Evolutionary conservation across 345 rosid species (phyloP).

Genomic region (Combretum micranthum): DNA sequence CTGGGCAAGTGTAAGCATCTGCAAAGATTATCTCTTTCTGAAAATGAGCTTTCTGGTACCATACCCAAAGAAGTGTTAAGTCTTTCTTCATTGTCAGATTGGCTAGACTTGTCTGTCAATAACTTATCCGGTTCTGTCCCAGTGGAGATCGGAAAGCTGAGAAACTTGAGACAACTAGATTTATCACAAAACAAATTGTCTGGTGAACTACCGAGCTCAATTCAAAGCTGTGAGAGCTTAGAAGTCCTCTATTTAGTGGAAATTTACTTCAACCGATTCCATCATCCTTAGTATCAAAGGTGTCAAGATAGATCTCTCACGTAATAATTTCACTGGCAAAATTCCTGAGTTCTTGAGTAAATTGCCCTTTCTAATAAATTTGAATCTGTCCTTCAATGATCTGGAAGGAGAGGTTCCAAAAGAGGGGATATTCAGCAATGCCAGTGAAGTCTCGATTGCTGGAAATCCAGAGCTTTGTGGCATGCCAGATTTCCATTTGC

Average conservation of each 20-base stretch:
- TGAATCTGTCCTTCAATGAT: conserved; percentile 19
- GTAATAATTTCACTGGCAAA: conserved; percentile 18
- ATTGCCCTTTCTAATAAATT: conserved; percentile 3
- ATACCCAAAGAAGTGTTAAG: conserved; percentile 17
- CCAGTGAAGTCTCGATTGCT: conserved; percentile 9
- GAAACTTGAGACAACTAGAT: not conserved
- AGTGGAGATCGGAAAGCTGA: conserved; percentile 13
- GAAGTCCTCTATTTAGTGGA: conserved; percentile 7
- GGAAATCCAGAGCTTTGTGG: conserved; percentile 23
- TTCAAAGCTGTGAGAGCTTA: conserved; percentile 10
- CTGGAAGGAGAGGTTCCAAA: conserved; percentile 21
- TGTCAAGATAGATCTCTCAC: conserved; percentile 21
- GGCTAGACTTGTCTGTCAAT: conserved; percentile 14
- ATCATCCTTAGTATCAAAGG: conserved; percentile 13
- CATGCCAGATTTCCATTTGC: conserved; percentile 8
- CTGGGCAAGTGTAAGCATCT: conserved; percentile 22
- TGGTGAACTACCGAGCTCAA: conserved; percentile 23
- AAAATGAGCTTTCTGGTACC: conserved; percentile 14
- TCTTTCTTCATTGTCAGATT: conserved; percentile 13
- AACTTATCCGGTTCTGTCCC: conserved; percentile 12
- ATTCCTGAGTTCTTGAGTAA: conserved; percentile 17
- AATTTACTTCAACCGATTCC: conserved; percentile 16
- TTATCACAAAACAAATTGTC: conserved; percentile 20
- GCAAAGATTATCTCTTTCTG: conserved; percentile 9
- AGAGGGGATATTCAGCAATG: conserved; percentile 13